A percentile compares a stretch with the other conserved stretches of the same genome.
These are phyloP conservation scores for Cryptosporidium baileyi DNA, from an alignment of 169 alveolate species.

Conservation along the genomic window DNA sequence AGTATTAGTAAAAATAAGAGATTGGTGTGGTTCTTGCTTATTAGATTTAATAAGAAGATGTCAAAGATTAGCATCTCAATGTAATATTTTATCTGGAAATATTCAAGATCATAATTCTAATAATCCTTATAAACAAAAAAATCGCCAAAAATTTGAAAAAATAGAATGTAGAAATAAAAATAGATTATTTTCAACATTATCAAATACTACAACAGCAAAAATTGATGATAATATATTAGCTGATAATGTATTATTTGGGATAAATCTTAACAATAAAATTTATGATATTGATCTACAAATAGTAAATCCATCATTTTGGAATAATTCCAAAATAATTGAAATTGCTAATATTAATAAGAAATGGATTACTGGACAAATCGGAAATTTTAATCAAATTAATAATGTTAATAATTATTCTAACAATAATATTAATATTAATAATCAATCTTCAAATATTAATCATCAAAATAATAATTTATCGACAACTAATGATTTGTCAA, in stretches of 20 bases:
- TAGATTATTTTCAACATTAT: background rate
- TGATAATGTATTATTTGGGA: no score
- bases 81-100: background rate
- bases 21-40: slow-evolving; percentile 69
- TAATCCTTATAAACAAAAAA: background rate
- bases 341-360: slow-evolving; percentile 33
- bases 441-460: background rate
- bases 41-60: slow-evolving; percentile 60
- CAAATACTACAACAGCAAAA: no score
- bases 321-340: slow-evolving; percentile 17
- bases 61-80: slow-evolving; percentile 38
- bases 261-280: background rate
- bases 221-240: no score
- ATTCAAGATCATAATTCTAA: background rate
- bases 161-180: background rate
- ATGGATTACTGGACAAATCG: slow-evolving; percentile 60
- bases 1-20: slow-evolving; percentile 55
- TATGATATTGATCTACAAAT: background rate
- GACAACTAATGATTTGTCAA: no score
- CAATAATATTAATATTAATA: background rate
- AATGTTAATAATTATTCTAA: background rate
- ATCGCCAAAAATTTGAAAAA: background rate
- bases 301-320: slow-evolving; percentile 55
- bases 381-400: background rate
- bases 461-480: background rate